Evolutionary conservation across 2,329 filamentous ascomycete genomes (phyloP).

Genomic region (Fusarium vanettenii): DNA sequence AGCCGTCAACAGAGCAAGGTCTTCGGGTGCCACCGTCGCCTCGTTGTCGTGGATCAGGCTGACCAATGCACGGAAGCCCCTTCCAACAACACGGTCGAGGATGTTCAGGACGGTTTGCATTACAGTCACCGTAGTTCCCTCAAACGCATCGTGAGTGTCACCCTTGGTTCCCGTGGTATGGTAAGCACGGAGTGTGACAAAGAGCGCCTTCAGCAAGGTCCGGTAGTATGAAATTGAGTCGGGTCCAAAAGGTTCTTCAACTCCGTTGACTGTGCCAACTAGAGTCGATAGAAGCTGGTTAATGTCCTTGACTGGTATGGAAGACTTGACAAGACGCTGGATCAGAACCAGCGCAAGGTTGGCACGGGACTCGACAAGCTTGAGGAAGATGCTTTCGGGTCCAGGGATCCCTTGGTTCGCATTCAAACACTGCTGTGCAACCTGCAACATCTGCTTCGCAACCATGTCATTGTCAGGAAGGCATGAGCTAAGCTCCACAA

Average conservation of each 20-base stretch:
- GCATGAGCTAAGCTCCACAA: slow-evolving; percentile 82
- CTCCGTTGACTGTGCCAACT: slow-evolving; percentile 63
- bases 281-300: slow-evolving; percentile 63
- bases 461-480: slow-evolving; percentile 65
- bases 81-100: slow-evolving; percentile 80
- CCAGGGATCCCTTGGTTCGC: slow-evolving; percentile 80
- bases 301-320: slow-evolving; percentile 61
- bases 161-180: slow-evolving; percentile 51
- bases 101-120: slow-evolving; percentile 80
- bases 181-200: slow-evolving; percentile 80
- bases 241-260: slow-evolving; percentile 64
- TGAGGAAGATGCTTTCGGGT: slow-evolving; percentile 84
- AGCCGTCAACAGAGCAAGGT: slow-evolving; percentile 88
- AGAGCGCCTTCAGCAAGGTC: slow-evolving; percentile 84
- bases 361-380: slow-evolving; percentile 79
- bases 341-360: slow-evolving; percentile 86
- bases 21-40: slow-evolving; percentile 72
- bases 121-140: slow-evolving; percentile 56
- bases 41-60: slow-evolving; percentile 83
- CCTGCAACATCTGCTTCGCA: slow-evolving; percentile 76
- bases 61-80: slow-evolving; percentile 84
- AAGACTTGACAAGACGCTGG: slow-evolving; percentile 77
- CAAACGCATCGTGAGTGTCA: slow-evolving; percentile 49
- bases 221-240: slow-evolving; percentile 79
- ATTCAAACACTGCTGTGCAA: slow-evolving; percentile 80